These are phyloP conservation scores for Sarocladiaceae sp. DNA, from an alignment of 2,329 filamentous ascomycete species.

Conservation along the genomic window DNA sequence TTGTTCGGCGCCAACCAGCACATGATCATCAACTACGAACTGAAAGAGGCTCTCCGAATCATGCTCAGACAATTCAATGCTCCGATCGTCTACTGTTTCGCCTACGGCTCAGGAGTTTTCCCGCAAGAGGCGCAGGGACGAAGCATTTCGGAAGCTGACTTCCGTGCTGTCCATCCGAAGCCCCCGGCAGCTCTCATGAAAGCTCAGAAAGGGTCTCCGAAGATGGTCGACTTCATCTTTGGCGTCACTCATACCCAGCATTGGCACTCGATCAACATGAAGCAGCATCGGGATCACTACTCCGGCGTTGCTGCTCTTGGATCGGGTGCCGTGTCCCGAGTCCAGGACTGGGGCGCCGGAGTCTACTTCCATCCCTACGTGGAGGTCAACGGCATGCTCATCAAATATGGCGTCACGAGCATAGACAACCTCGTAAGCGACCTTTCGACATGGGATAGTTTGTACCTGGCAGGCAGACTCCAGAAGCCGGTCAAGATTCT, in stretches of 20 bases:
- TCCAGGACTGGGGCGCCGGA: slow-evolving; percentile 90
- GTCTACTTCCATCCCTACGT: slow-evolving; percentile 98
- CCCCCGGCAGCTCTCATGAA: slow-evolving; percentile 74
- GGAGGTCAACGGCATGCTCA: slow-evolving; percentile 87
- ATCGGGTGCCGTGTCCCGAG: slow-evolving; percentile 74
- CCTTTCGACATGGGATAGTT: slow-evolving; percentile 82
- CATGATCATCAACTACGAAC: slow-evolving; percentile 91
- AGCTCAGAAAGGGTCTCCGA: slow-evolving; percentile 79
- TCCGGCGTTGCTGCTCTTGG: slow-evolving; percentile 77
- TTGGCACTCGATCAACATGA: slow-evolving; percentile 91
- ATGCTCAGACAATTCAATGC: slow-evolving; percentile 89
- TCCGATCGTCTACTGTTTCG: slow-evolving; percentile 92
- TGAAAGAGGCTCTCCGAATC: slow-evolving; percentile 82
- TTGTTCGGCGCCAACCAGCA: slow-evolving; percentile 91
- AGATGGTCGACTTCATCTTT: slow-evolving; percentile 99
- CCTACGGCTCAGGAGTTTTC: slow-evolving; percentile 95
- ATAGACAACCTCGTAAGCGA: slow-evolving; percentile 83
- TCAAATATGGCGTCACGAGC: slow-evolving; percentile 97
- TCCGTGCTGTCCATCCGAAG: slow-evolving; percentile 68
- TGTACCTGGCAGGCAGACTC: slow-evolving; percentile 92
- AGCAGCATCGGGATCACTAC: slow-evolving; percentile 87
- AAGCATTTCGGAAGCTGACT: slow-evolving; percentile 48
- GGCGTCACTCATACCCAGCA: slow-evolving; percentile 91
- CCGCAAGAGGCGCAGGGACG: slow-evolving; percentile 58
- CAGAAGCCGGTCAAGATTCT: slow-evolving; percentile 98